phyloP scores from a whole-genome alignment of 306 rosid species.

The Leucaena leucocephala region DNA sequence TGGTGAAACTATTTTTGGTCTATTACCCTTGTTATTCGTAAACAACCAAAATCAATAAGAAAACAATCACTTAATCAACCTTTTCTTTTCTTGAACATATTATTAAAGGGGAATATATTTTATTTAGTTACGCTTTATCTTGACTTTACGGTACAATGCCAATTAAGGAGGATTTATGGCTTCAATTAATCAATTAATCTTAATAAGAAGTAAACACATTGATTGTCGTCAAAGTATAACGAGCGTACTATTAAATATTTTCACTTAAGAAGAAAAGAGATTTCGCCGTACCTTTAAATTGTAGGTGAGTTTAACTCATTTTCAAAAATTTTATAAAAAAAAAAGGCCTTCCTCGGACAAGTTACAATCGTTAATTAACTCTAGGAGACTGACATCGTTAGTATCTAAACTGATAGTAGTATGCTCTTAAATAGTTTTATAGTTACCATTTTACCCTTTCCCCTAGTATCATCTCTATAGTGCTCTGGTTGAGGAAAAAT shows the following conservation, averaged over 20 bases:
- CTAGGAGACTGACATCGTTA: not conserved
- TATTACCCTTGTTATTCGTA: not conserved
- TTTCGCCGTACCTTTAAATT: too few species aligned
- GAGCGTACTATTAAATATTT: not conserved
- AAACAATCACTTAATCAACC: not conserved
- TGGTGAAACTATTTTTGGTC: not conserved
- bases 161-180: not conserved
- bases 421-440: not conserved
- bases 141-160: not conserved
- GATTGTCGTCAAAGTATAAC: not conserved
- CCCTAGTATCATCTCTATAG: not conserved
- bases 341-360: not conserved
- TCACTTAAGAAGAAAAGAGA: too few species aligned
- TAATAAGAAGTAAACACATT: conserved; percentile 7
- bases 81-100: not conserved
- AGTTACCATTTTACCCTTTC: not conserved
- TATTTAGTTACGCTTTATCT: not conserved
- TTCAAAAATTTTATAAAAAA: too few species aligned
- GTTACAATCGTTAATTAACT: not conserved
- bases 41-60: not conserved
- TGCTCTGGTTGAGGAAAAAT: too few species aligned
- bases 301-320: too few species aligned
- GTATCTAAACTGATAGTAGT: not conserved
- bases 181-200: not conserved
- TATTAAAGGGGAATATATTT: not conserved